Base-by-base conservation (phyloP, 768 basidiomycete species). In the Boletus eberwhitei region DNA sequence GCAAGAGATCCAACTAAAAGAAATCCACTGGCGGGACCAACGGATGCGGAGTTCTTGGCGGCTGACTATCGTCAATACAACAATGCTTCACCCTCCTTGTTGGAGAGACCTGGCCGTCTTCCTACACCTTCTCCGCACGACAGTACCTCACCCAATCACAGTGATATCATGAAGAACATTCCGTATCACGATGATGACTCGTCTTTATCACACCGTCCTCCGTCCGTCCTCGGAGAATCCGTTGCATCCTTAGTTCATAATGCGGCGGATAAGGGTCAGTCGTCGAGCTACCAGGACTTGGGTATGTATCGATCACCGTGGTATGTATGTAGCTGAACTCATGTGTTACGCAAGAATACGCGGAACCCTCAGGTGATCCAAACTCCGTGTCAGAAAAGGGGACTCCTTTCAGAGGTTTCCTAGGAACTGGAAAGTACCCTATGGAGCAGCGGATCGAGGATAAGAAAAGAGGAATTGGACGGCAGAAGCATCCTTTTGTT, bases 371-470 rank as follows among this genome's bases (percentile, higher is more conserved):
- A 49, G 56, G 41, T 16, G 58, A 59, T 12, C 57, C 66, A 46
- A 69, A 66, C 8, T 43, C 62, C 9, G 51, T 65, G 16, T 55
- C 65, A n/a, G 78, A 78, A 59, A 81, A 81, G 58, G 67, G 66
- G 2, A 70, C 66, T 4, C 71, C 76, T 4, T 71, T 83, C 4
- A 63, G 64, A 9, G 71, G 64, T 44, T 74, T 84, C 35, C 53
- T 85, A n/a, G 73, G 74, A 13, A 62, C 63, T 35, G 81, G 77
- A 11, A 77, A 72, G 53, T 85, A 86, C 53, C 87, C 88, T 5
- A 38, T 88, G 31, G 82, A 89, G 57, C 88, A 95, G 64, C 81
- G 87, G 46, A 93, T 97, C 65, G 88, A 94, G 65, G 79, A 90
- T 65, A 96, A 96, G 77, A 88, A 82, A 66, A 79, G 87, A 31